Evolutionary conservation across 2,329 filamentous ascomycete genomes (phyloP), one percentile per base, ranked within the genome.

Genomic region (Hyphodiscus sp.): DNA sequence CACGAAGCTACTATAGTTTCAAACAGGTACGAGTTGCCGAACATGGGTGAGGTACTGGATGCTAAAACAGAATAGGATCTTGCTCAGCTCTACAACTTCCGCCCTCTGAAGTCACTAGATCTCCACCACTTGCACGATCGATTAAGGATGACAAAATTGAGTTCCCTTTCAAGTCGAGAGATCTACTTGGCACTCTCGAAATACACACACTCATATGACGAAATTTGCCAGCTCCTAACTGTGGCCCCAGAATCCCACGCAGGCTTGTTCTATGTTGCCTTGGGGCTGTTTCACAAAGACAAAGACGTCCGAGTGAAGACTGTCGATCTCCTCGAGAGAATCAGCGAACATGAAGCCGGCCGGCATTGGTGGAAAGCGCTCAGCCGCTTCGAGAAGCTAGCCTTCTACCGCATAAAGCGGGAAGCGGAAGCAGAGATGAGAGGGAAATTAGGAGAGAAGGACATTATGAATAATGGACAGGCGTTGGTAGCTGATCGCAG

Each of bases 91-190:
- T 85, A 86, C 67, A 80, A 76, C 2, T 71, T 83, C 55, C 75
- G 82, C 42, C 86, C 89, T 1, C 78, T 92, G 43, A 87, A 90
- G 60, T 81, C 84, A n/a, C 77, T 95, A 18, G 94, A 99, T 68
- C 74, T 99, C 10, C 85, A 91, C 62, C 91, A 97, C 70, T 86
- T 96, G 68, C 90, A 96, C 69, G 92, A 97, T 70, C 89, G 91
- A 9, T 78, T 99, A 6, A 85, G 91, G 20, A 86, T 87, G 55
- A 81, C 96, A 57, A 88, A 90, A 52, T 78, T 97, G 0, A 84
- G 81, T 1, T 82, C 89, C 2, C 74, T 82, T 3, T 87, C 92
- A 58, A 87, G 87, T 51, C 87, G 84, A 16, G 87, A 91, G 49
- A 87, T 99, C 43, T 99, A 96, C 67, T 73, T 94, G 19, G 86